Evolutionary conservation across 2,329 filamentous ascomycete genomes (phyloP), one percentile per base, ranked within the genome.

Genomic region (Leptographium lundbergii): DNA sequence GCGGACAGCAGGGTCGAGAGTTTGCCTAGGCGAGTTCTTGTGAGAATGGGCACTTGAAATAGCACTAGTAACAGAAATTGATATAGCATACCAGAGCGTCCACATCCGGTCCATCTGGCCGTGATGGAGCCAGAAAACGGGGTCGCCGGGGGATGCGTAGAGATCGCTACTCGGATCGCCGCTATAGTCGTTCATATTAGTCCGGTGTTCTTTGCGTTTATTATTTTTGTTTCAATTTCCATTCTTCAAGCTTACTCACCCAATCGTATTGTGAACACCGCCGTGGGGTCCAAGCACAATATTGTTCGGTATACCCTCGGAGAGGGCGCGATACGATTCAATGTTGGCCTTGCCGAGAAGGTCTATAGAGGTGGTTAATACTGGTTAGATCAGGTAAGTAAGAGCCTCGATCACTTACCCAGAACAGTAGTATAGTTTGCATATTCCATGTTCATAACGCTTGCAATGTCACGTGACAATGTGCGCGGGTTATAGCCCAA

Each of bases 401-500:
- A 9, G 27, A 29, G 7, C 7, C 32, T 34, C 32, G 2, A 11
- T 7, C 53, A 58, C 51, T 19, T 14, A 47, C 36, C 60, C 45
- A 51, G 10, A 1, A 66, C 62, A 1, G 66, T 67, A 0, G 65
- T 66, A 60, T 63, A 67, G 56, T 73, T 70, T 53, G 68, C 69
- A 27, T 66, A 67, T 24, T 64, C 61, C 24, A 60, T 64, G 39
- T 67, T 70, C 60, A 74, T 62, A 39, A 69, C 64, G 13, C 62
- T 61, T 13, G 64, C 64, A 10, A 67, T 67, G 25, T 71, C 67
- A 51, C 69, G 60, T 61, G 64, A 69, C 34, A 74, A 61, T 36
- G 67, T 64, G 45, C 71, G 68, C 3, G 72, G 73, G 61, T 73
- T 73, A 59, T 72, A 72, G 36, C 65, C 66, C 11, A 72, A 65